Conservation (phyloP, 2,329 filamentous ascomycete genomes). For the Dothistroma pini region DNA sequence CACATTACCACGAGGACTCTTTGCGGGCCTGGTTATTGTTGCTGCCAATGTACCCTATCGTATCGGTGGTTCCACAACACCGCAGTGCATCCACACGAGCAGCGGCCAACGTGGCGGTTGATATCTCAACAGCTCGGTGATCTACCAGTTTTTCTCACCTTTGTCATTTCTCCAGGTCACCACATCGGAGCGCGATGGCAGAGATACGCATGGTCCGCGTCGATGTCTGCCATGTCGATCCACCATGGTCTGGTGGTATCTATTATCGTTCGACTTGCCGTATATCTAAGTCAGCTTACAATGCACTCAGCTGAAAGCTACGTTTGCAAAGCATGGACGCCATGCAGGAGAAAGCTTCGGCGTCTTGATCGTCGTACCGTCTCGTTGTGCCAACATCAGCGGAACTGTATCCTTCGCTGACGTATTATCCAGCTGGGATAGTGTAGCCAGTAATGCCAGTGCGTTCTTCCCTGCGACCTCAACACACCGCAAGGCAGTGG, state of each 20-base stretch:
- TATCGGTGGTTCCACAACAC: no score
- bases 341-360: background rate
- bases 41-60: background rate
- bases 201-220: background rate
- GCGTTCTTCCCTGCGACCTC: no score
- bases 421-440: no score
- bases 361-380: background rate
- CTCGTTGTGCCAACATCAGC: no score
- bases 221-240: background rate
- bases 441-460: no score
- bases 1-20: background rate
- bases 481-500: no score
- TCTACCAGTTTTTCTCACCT: background rate
- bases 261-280: background rate
- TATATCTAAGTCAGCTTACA: background rate
- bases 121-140: background rate
- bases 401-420: no score
- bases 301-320: background rate
- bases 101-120: background rate
- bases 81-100: background rate
- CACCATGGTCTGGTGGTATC: background rate
- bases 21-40: background rate
- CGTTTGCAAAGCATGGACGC: background rate
- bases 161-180: background rate
- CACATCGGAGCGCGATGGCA: background rate